Evolutionary conservation across 2,329 filamentous ascomycete genomes (phyloP), one percentile per base, ranked within the genome.

Genomic region (Fusarium nurragi): DNA sequence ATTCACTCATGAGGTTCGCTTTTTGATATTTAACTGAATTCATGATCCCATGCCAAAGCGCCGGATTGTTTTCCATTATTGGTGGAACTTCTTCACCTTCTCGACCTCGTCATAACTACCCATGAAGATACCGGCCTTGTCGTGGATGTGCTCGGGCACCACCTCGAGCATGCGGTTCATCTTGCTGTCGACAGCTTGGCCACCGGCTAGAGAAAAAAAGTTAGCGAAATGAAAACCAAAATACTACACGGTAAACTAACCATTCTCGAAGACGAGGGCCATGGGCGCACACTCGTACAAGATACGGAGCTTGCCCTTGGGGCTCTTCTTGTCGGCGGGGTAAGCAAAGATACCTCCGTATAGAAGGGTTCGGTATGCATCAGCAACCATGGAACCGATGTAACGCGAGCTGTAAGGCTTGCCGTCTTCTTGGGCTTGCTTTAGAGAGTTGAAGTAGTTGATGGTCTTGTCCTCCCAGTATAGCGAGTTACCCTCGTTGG

Each of bases 221-320:
- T 80, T 70, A 79, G 75, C 46, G 47, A 48, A 37, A 18, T 6
- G 37, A 25, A 11, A 49, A 28, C 18, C 6, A 11, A 37, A 6
- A 9, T 9, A 14, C 16, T 34, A 28, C 28, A 28, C 4, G 23
- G 38, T 14, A 22, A 8, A 82, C 89, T 80, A 79, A 94, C 92
- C 95, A 80, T 99, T 97, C 81, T 99, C 95, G 78, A 99, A 98
- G 8, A 99, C 87, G 90, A 98, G 91, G 22, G 95, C 95, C 95
- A 99, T 99, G 36, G 95, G 95, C 14, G 95, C 95, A 77, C 95
- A 99, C 83, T 99, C 95, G 80, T 99, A 99, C 72, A 99, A 78
- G 70, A 99, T 99, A 68, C 95, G 87, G 70, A 99, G 86, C 84
- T 99, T 99, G 71, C 95, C 95, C 88, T 98, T 99, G 67, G 94